phyloP scores from a whole-genome alignment of 2,329 filamentous ascomycete species.

The Curvularia eragrostidis region DNA sequence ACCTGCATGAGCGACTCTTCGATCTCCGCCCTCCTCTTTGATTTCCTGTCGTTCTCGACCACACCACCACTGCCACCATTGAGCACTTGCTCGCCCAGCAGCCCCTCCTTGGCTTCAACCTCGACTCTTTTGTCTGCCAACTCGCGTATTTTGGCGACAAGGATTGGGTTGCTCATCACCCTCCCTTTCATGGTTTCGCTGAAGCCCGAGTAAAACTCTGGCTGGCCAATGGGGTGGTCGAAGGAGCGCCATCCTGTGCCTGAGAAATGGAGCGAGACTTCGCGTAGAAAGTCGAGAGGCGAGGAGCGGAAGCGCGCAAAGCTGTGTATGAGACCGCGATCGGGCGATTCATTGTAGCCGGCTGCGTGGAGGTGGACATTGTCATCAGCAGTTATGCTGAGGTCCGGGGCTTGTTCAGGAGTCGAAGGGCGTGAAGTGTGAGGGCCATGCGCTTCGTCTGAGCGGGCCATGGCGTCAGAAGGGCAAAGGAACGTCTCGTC shows the following conservation, averaged over 20 bases:
- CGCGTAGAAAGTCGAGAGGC: constrained; percentile 81
- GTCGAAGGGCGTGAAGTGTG: constrained; percentile 14
- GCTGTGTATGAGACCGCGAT: constrained; percentile 76
- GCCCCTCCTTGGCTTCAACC: constrained; percentile 80
- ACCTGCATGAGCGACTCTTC: constrained; percentile 78
- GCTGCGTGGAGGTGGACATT: constrained; percentile 55
- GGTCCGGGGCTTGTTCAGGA: constrained; percentile 51
- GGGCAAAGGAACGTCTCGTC: constrained; percentile 9
- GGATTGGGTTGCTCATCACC: constrained; percentile 76
- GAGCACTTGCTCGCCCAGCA: constrained; percentile 55
- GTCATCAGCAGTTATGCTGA: constrained; percentile 55
- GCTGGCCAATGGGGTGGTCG: constrained; percentile 86
- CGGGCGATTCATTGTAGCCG: constrained; percentile 55
- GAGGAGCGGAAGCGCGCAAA: constrained; percentile 84
- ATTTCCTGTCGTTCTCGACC: constrained; percentile 53
- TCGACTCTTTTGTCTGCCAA: constrained; percentile 76
- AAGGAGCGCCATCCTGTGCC: constrained; percentile 96
- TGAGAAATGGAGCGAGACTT: constrained; percentile 91
- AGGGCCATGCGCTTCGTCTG: constrained; percentile 24
- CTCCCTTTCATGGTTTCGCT: constrained; percentile 84
- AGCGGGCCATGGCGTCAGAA: constrained; percentile 22
- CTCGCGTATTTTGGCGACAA: constrained; percentile 76
- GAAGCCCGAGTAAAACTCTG: constrained; percentile 92
- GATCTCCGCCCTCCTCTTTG: constrained; percentile 72
- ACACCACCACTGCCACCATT: neutral